Evolutionary conservation across 148 eudicot genomes (phyloP).

Genomic region (Selenicereus undatus): DNA sequence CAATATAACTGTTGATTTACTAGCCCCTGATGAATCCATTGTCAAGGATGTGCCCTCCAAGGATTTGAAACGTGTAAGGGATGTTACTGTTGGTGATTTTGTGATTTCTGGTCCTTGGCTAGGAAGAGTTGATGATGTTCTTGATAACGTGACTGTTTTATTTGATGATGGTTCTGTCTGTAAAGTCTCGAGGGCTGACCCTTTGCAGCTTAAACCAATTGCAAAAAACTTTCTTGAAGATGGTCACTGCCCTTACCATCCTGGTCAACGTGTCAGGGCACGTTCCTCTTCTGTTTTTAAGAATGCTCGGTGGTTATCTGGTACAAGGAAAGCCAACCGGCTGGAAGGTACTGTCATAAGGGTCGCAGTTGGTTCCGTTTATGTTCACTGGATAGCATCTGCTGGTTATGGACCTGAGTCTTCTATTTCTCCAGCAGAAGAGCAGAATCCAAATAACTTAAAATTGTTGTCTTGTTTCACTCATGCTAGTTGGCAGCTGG

Average conservation of each 20-base stretch:
- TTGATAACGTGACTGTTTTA: conserved; percentile 77
- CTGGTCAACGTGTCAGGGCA: conserved; percentile 90
- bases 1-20: conserved; percentile 60
- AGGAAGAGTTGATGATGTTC: conserved; percentile 88
- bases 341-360: conserved; percentile 84
- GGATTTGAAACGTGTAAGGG: conserved; percentile 75
- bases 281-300: conserved; percentile 83
- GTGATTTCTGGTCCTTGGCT: conserved; percentile 90
- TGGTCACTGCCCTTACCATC: conserved; percentile 87
- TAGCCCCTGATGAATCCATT: conserved; percentile 53
- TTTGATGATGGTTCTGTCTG: conserved; percentile 92
- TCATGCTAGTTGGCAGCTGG: conserved; percentile 93
- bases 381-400: conserved; percentile 94
- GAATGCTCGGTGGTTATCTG: conserved; percentile 78
- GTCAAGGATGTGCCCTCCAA: conserved; percentile 53
- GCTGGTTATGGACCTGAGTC: conserved; percentile 92
- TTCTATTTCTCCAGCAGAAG: conserved; percentile 80
- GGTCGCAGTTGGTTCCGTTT: conserved; percentile 76
- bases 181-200: conserved; percentile 84
- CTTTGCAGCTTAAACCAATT: conserved; percentile 70
- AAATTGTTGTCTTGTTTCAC: conserved; percentile 76
- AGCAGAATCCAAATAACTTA: conserved; percentile 82
- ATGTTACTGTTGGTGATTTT: conserved; percentile 79
- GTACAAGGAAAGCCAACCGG: conserved; percentile 73
- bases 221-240: conserved; percentile 70